Evolutionary conservation across 129 eudicot species (phyloP), one percentile per base, ranked within the genome.

Genomic region (Heracleum sosnowskyi): DNA sequence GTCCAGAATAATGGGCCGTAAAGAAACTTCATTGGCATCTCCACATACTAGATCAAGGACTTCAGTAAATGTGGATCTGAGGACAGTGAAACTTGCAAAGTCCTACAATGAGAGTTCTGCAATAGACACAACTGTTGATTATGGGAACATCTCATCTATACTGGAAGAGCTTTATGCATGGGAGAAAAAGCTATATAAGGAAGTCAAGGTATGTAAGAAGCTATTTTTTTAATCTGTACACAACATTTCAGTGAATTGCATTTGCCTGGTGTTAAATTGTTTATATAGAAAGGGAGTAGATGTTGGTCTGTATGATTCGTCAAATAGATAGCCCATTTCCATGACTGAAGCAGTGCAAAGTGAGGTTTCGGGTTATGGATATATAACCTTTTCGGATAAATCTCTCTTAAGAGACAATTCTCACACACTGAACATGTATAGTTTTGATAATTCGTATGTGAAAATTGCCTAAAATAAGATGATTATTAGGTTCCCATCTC

Each of bases 131-230:
- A 72, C 76, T 18, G 70, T 76, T 44, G 79, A 85, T 81, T 80
- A 86, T 42, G 63, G 81, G 37, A 86, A 87, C 85, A 92, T 95
- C 82, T 92, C 97, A 34, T 83, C 97, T 72, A 90, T 96, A 40
- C 77, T 95, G 87, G 99, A 92, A 76, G 86, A 87, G 80, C 89
- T 95, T 31, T 95, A 88, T 87, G 92, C 84, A 73, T 95, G 97
- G 99, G 99, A 95, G 87, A 88, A 91, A 81, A 95, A 89, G 80
- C 82, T 95, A 73, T 90, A 86, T 79, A 87, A 89, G 85, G 97
- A 92, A 87, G 96, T 95, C 24, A 95, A 95, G 99, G 99, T 95
- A 87, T 75, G 12, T 39, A 17, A 46, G 28, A 33, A 29, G 29
- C 57, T 62, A 24, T 5, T 62, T 42, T 63, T 42, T 17, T 29